A percentile compares a stretch with the other conserved stretches of the same genome.
Conservation (phyloP, 2,329 filamentous ascomycete genomes). For the Aspergillus fischeri region DNA sequence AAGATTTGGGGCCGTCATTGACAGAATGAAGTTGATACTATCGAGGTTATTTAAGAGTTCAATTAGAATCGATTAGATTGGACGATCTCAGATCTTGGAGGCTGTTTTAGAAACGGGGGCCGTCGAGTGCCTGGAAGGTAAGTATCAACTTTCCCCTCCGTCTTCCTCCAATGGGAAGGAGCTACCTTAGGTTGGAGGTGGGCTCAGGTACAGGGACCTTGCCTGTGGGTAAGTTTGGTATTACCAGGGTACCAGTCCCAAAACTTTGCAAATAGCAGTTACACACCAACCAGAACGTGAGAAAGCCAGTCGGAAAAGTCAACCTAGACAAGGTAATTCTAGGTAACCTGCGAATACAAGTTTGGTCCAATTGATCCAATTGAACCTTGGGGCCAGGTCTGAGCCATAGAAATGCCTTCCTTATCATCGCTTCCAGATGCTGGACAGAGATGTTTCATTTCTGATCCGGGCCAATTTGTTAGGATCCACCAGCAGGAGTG, state of each 20-base stretch:
- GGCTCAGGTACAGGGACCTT: neutral
- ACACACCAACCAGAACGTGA: neutral
- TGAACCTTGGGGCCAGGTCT: neutral
- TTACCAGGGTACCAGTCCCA: neutral
- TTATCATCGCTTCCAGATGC: neutral
- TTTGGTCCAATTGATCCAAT: neutral
- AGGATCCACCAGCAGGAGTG: constrained; percentile 2
- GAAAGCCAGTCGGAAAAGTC: neutral
- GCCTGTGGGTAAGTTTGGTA: neutral
- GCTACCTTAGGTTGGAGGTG: too few relatives aligned
- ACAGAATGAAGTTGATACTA: neutral
- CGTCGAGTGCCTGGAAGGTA: neutral
- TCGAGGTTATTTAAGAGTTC: neutral
- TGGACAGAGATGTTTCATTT: neutral
- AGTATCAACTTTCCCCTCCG: neutral
- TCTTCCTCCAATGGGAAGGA: too few relatives aligned
- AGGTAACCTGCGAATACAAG: neutral
- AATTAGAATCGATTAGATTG: neutral
- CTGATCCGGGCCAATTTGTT: neutral
- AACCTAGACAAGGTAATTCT: neutral
- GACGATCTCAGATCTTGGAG: neutral
- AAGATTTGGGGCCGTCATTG: neutral
- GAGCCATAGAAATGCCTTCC: neutral
- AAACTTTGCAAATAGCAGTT: neutral
- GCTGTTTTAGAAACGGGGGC: neutral